A percentile compares a stretch with the other conserved stretches of the same genome.
These are phyloP conservation scores for Salvia rosmarinus DNA, from an alignment of 257 asterid species.

Conservation along the genomic window DNA sequence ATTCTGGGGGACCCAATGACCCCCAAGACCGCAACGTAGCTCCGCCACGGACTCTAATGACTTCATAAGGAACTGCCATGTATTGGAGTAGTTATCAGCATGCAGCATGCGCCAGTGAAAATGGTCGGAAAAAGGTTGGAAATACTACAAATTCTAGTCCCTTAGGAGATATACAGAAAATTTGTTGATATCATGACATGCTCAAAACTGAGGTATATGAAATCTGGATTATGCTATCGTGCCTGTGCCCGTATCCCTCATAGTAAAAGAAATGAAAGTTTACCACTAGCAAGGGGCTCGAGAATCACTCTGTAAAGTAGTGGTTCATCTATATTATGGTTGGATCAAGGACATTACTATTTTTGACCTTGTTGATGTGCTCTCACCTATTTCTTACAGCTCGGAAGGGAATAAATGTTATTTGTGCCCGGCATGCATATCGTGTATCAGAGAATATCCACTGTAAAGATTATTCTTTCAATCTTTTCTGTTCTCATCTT, in stretches of 20 bases:
- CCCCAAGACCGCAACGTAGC: too few relatives aligned
- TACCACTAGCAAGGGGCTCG: constrained; percentile 39
- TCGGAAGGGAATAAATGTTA: constrained; percentile 46
- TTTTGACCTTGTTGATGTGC: constrained; percentile 50
- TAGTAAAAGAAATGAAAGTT: constrained; percentile 34
- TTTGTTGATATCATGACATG: constrained; percentile 40
- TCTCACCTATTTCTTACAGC: constrained; percentile 39
- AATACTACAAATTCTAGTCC: constrained; percentile 28
- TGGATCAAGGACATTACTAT: constrained; percentile 47
- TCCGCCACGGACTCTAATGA: constrained; percentile 93
- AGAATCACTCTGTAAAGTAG: constrained; percentile 62
- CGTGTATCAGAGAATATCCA: constrained; percentile 41
- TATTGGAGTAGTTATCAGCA: constrained; percentile 59
- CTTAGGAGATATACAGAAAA: constrained; percentile 37
- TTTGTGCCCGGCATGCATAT: constrained; percentile 29
- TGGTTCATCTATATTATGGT: constrained; percentile 43
- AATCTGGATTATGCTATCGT: constrained; percentile 29
- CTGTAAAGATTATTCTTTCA: constrained; percentile 42
- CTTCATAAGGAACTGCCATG: constrained; percentile 86
- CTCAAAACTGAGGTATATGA: constrained; percentile 33
- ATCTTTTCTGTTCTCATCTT: constrained; percentile 28
- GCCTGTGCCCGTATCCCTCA: constrained; percentile 30
- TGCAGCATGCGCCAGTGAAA: constrained; percentile 18
- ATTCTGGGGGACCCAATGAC: too few relatives aligned
- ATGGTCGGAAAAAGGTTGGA: constrained; percentile 37